These are phyloP conservation scores for Tylopilus subfusipes DNA, from an alignment of 768 basidiomycete genomes.

Conservation along the genomic window DNA sequence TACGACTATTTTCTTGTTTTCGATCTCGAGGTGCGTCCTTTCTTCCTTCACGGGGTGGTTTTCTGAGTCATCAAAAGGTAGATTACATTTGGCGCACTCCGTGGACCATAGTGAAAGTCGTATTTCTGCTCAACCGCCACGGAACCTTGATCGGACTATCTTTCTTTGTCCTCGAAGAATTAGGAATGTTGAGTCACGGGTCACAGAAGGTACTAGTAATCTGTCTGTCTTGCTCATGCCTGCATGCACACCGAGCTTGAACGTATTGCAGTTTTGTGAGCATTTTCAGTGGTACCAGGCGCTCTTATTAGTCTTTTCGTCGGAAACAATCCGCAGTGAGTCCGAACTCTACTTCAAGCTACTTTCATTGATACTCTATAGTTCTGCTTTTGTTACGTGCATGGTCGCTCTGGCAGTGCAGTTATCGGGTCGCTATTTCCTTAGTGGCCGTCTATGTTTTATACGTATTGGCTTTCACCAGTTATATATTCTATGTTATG, in stretches of 20 bases:
- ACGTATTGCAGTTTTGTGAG: conserved; percentile 11
- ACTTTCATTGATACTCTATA: background rate
- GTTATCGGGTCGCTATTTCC: background rate
- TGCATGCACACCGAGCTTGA: background rate
- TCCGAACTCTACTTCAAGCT: background rate
- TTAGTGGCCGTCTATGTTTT: conserved; percentile 9
- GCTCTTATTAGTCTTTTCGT: background rate
- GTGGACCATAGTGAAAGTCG: conserved; percentile 8
- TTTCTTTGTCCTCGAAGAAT: conserved; percentile 10
- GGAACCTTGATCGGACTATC: conserved; percentile 10
- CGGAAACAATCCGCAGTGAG: conserved; percentile 19
- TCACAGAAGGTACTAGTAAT: conserved; percentile 6
- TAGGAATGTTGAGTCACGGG: conserved; percentile 8
- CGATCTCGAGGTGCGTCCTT: conserved; percentile 10
- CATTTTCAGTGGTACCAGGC: background rate
- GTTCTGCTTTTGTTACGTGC: conserved; percentile 20
- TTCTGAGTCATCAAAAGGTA: background rate
- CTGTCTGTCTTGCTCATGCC: background rate
- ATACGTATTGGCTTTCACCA: conserved; percentile 5
- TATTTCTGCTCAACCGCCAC: conserved; percentile 22
- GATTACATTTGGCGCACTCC: conserved; percentile 11
- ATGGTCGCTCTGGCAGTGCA: conserved; percentile 19
- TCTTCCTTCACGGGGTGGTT: background rate
- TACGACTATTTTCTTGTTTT: conserved; percentile 19
- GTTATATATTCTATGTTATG: background rate